Evolutionary conservation across 139 green algal genomes (phyloP).

Genomic region (Choricystis sp.): DNA sequence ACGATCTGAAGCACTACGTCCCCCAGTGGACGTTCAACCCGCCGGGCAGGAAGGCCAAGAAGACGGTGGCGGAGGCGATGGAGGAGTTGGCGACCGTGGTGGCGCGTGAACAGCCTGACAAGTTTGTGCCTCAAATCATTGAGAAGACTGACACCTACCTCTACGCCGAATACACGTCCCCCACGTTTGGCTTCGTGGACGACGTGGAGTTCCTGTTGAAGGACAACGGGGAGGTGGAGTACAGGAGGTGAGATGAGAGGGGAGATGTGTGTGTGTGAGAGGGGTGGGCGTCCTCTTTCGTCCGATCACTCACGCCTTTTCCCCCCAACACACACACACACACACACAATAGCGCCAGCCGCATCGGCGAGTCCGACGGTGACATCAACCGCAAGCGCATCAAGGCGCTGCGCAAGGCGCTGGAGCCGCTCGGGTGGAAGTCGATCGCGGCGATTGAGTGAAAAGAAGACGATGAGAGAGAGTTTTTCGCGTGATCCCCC

Average conservation of each 20-base stretch:
- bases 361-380: conserved; percentile 67
- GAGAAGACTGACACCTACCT: conserved; percentile 76
- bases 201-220: conserved; percentile 77
- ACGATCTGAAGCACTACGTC: conserved; percentile 68
- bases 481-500: too few species aligned
- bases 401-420: conserved; percentile 52
- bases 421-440: conserved; percentile 75
- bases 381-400: conserved; percentile 94
- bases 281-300: too few species aligned
- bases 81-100: conserved; percentile 29
- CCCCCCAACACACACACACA: too few species aligned
- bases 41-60: conserved; percentile 52
- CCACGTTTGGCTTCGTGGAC: conserved; percentile 83
- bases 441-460: conserved; percentile 22
- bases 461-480: neutral
- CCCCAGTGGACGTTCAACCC: conserved; percentile 77
- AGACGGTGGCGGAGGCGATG: conserved; percentile 66
- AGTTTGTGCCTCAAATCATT: conserved; percentile 69
- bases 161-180: conserved; percentile 66
- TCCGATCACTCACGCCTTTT: too few species aligned
- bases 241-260: conserved; percentile 8
- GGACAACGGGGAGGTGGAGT: conserved; percentile 31
- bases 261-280: conserved; percentile 8
- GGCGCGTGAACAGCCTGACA: conserved; percentile 34
- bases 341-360: too few species aligned